Percentiles rank a stretch among this genome's conserved stretches.
Conservation (phyloP, 768 basidiomycete genomes). For the Phaeotremella skinneri region DNA sequence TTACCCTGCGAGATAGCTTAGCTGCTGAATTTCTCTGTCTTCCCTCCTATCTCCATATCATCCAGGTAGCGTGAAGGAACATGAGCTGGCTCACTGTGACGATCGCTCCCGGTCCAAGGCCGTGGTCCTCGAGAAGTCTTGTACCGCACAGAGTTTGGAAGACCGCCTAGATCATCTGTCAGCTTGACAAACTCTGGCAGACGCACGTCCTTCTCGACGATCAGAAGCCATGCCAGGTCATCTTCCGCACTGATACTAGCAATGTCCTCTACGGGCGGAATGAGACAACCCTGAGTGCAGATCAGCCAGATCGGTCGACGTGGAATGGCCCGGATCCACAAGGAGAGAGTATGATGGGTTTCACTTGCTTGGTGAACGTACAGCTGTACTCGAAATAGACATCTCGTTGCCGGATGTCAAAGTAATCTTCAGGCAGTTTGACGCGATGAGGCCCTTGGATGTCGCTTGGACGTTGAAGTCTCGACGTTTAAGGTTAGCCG, state of each 20-base stretch:
- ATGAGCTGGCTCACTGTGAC: slow-evolving; percentile 62
- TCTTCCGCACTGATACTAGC: slow-evolving; percentile 60
- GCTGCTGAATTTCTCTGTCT: no score
- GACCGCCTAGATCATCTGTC: slow-evolving; percentile 66
- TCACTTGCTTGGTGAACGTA: slow-evolving; percentile 13
- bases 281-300: slow-evolving; percentile 63
- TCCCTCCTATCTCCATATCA: not conserved
- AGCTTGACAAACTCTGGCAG: not conserved
- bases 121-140: slow-evolving; percentile 56
- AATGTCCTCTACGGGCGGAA: slow-evolving; percentile 75
- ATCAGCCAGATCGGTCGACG: slow-evolving; percentile 2
- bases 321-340: slow-evolving; percentile 4
- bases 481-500: slow-evolving; percentile 67
- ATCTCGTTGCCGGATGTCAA: slow-evolving; percentile 60
- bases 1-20: slow-evolving; percentile 71
- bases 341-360: not conserved
- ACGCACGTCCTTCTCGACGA: slow-evolving; percentile 89
- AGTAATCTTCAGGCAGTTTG: slow-evolving; percentile 62
- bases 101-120: slow-evolving; percentile 68
- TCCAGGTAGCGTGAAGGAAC: slow-evolving; percentile 3
- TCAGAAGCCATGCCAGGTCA: slow-evolving; percentile 69
- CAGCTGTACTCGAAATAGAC: slow-evolving; percentile 23
- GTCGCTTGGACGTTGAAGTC: slow-evolving; percentile 85
- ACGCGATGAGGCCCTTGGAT: slow-evolving; percentile 81
- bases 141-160: slow-evolving; percentile 78